Conservation (phyloP, 2,329 filamentous ascomycete species). For the Paracorniculantispora psalliotae region DNA sequence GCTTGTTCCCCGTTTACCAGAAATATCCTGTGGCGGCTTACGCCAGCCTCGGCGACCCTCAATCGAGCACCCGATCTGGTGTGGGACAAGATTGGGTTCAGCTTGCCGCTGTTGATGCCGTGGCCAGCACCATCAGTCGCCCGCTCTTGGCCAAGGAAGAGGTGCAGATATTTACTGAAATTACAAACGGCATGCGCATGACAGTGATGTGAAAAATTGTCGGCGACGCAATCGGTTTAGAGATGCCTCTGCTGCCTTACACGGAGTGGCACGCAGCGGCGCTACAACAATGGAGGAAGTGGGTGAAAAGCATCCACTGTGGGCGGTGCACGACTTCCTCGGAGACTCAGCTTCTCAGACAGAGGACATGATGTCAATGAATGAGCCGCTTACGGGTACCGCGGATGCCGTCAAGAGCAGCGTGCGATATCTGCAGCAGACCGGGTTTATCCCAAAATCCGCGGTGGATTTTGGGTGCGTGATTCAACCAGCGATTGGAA, state of each 20-base stretch:
- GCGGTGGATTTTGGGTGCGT: background rate
- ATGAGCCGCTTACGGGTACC: background rate
- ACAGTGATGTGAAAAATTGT: background rate
- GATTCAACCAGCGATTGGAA: background rate
- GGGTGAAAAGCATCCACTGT: background rate
- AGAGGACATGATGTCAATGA: background rate
- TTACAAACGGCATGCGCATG: background rate
- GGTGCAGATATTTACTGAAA: background rate
- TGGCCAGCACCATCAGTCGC: background rate
- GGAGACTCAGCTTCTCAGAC: background rate
- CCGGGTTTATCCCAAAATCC: background rate
- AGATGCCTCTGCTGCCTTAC: background rate
- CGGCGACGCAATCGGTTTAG: background rate
- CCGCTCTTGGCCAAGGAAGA: background rate
- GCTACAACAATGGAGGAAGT: background rate
- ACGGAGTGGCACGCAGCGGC: background rate
- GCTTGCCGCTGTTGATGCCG: background rate
- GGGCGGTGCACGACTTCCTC: background rate
- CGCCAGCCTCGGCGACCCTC: background rate
- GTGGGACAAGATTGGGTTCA: background rate
- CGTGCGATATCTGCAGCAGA: background rate
- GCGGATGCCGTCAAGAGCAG: background rate
- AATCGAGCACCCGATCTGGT: background rate
- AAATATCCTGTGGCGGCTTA: constrained; percentile 18
- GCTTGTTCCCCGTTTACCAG: too few species aligned